Evolutionary conservation across 345 rosid species (phyloP), one percentile per base, ranked within the genome.

Genomic region (Mangifera indica): DNA sequence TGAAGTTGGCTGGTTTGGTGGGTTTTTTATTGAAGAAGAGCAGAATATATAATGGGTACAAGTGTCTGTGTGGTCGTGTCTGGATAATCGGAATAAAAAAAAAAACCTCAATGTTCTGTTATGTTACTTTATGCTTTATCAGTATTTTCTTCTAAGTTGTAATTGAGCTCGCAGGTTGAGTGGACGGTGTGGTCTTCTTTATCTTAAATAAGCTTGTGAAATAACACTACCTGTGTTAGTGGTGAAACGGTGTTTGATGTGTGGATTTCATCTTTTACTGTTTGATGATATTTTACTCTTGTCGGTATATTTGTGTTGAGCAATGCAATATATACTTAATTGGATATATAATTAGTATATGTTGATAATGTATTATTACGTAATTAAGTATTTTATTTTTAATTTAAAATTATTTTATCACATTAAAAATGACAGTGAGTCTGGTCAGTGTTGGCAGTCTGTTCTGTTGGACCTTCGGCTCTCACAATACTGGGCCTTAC

Each of bases 201-300:
- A 37, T 37, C 42, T 37, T 34, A 32, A 76, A 74, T 72, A 66
- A 81, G 51, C 53, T 51, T 72, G 49, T 70, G 68, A 55, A 56
- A 12, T 53, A n/a, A 49, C 42, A 37, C 42, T 37, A 6, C 42
- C 10, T 26, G 29, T 26, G 11, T 26, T 12, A 49, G 4, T 17
- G 40, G 40, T 66, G 15, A 66, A 66, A 22, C 18, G 22, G 7
- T 14, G 20, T 44, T 12, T 2, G 2, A n/a, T 37, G 56, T 64
- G 40, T 64, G 7, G 55, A 21, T 46, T 26, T 65, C 3, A 21
- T 13, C 22, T 48, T 7, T 46, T 37, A 37, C 7, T 37, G 40
- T 37, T 37, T 37, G 40, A 37, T 37, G 40, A 37, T 4, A 37
- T 37, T 37, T 5, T 5, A 5, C 40, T 37, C 7, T 6, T 37